Percentiles rank a stretch among this genome's conserved stretches.
phyloP scores from a whole-genome alignment of 2,329 filamentous ascomycete species.

The Colletotrichum sp. region DNA sequence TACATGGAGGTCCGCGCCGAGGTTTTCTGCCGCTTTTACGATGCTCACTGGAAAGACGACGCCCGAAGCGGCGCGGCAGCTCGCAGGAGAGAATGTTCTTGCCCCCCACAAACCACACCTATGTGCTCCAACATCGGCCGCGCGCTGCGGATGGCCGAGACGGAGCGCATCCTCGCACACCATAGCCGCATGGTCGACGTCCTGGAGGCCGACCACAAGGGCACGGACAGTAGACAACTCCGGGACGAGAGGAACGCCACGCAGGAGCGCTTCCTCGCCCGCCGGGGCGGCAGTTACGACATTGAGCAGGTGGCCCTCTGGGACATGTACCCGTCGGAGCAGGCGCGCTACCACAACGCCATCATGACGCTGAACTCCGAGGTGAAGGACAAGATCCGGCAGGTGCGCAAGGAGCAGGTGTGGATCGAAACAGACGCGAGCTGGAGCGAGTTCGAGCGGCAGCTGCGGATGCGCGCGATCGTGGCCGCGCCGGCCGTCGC shows the following conservation, averaged over 20 bases:
- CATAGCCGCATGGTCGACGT: neutral
- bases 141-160: too few relatives aligned
- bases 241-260: neutral
- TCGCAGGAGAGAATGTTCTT: too few relatives aligned
- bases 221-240: neutral
- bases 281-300: neutral
- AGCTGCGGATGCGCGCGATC: neutral
- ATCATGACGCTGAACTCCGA: accelerated
- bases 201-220: accelerated
- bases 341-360: neutral
- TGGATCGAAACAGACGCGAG: neutral
- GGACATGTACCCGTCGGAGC: neutral
- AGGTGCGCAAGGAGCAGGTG: neutral
- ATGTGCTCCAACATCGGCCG: too few relatives aligned
- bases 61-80: too few relatives aligned
- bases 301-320: too few relatives aligned
- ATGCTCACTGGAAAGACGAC: neutral
- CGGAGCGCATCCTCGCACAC: too few relatives aligned
- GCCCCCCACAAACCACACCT: too few relatives aligned
- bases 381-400: neutral
- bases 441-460: neutral
- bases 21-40: neutral
- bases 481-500: neutral
- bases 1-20: neutral
- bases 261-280: neutral